Conservation (phyloP, 2,329 filamentous ascomycete genomes). For the Botrytis elliptica region DNA sequence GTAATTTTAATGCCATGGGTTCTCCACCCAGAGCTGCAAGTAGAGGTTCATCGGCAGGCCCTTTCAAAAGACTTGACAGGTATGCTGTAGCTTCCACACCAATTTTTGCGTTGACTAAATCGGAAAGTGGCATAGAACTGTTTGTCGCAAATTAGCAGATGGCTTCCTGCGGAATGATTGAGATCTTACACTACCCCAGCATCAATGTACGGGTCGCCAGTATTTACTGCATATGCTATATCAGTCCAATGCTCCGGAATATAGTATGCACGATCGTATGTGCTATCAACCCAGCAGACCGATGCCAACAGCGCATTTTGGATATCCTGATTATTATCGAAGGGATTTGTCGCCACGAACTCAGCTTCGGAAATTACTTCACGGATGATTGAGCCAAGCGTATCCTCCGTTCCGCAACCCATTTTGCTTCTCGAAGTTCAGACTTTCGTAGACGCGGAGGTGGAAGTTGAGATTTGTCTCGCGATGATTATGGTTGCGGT, state of each 20-base stretch:
- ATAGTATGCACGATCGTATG: background rate
- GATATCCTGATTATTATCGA: background rate
- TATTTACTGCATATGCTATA: slow-evolving; percentile 4
- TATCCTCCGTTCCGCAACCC: background rate
- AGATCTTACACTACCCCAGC: slow-evolving; percentile 3
- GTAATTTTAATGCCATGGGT: slow-evolving; percentile 72
- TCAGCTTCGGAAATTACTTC: background rate
- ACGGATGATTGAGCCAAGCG: background rate
- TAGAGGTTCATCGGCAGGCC: slow-evolving; percentile 76
- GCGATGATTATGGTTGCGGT: background rate
- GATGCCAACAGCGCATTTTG: background rate
- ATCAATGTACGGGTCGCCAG: slow-evolving; percentile 16
- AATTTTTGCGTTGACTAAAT: slow-evolving; percentile 72
- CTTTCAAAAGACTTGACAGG: slow-evolving; percentile 74
- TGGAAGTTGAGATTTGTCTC: background rate
- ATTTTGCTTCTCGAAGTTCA: background rate
- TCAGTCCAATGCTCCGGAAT: background rate
- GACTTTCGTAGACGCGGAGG: background rate
- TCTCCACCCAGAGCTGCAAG: slow-evolving; percentile 86
- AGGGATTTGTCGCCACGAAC: background rate
- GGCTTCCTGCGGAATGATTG: background rate
- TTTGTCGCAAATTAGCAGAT: slow-evolving; percentile 11
- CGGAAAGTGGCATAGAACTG: slow-evolving; percentile 55
- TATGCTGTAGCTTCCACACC: slow-evolving; percentile 91
- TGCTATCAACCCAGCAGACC: background rate